These are phyloP conservation scores for Cocos nucifera DNA, from an alignment of 176 grass and related monocot genomes.

Conservation along the genomic window DNA sequence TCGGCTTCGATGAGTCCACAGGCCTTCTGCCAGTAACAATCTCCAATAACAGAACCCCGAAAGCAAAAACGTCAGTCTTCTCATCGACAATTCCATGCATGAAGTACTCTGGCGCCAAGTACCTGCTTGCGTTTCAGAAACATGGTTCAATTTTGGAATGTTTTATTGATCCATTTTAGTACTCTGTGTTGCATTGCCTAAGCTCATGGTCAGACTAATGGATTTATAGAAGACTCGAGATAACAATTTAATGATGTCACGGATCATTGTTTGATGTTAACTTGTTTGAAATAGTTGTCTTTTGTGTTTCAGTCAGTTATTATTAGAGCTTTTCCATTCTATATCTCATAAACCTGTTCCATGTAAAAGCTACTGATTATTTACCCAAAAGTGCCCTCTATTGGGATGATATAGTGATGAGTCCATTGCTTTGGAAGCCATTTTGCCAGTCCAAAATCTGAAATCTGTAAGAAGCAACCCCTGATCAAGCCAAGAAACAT, in stretches of 20 bases:
- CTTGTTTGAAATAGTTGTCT: no score
- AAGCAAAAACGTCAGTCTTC: slow-evolving; percentile 82
- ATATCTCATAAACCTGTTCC: no score
- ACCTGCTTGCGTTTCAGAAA: slow-evolving; percentile 28
- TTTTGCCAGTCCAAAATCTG: slow-evolving; percentile 6
- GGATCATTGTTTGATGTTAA: no score
- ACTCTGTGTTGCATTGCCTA: no score
- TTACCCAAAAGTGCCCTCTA: slow-evolving; percentile 56
- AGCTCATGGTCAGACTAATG: no score
- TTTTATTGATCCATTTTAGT: no score
- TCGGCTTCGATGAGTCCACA: slow-evolving; percentile 79
- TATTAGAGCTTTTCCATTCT: no score
- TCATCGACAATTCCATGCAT: slow-evolving; percentile 91
- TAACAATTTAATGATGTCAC: no score
- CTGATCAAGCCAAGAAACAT: not conserved
- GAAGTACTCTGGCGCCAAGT: slow-evolving; percentile 94
- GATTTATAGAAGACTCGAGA: no score
- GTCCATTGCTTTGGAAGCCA: not conserved
- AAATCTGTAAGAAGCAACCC: not conserved
- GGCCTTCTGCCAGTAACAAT: slow-evolving; percentile 75
- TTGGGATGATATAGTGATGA: not conserved
- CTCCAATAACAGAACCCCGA: slow-evolving; percentile 68
- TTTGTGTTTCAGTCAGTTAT: no score
- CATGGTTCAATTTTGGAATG: no score
- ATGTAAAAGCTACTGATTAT: no score